Base-by-base conservation (phyloP, 805 yeast genomes). In the Sugiyamaella lignohabitans region DNA sequence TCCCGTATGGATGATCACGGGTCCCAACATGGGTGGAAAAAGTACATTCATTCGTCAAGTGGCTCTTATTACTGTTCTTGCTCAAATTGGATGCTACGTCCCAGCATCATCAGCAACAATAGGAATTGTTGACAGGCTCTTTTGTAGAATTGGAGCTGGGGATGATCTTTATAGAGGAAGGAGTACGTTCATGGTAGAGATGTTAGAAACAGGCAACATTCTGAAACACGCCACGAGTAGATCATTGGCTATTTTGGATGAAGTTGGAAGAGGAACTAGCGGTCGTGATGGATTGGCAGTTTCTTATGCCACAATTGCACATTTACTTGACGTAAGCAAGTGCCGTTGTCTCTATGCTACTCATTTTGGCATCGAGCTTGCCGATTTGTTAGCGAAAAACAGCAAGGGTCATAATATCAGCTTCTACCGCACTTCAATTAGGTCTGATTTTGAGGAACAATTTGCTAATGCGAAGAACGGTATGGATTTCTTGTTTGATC, bases 161-260 rank as follows among this genome's bases (percentile, higher is more conserved):
- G 96, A 88, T 65, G 87, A 87, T 57, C 73, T 88, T 22, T 76
- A 77, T 50, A 74, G 79, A 41, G 88, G 88, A 37, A 77, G 83
- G 57, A 83, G 93, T n/a, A 87, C 96, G 0, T 88, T 88, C 58
- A 86, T 87, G 95, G 86, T 84, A 14, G 96, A 88, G 57, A 87
- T 88, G 95, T 72, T 81, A 35, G 96, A 88, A 60, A 83, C 95
- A 2, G 78, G 87, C 2, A 66, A 71, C 38, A 87, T 88, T 30
- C 61, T 88, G 32, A 68, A 75, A 34, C 75, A 78, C 38, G 82
- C 94, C 5, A 82, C 93, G 0, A 55, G 67, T 1, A 67, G 73
- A 30, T 86, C 96, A 0, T 66, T 88, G 51, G 84, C 91, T 0
- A 79, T 88, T 19, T 69, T 88, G 47, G 96, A 88, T 63, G 96